Conservation (phyloP, 306 rosid species). For the Mimosa bimucronata region DNA sequence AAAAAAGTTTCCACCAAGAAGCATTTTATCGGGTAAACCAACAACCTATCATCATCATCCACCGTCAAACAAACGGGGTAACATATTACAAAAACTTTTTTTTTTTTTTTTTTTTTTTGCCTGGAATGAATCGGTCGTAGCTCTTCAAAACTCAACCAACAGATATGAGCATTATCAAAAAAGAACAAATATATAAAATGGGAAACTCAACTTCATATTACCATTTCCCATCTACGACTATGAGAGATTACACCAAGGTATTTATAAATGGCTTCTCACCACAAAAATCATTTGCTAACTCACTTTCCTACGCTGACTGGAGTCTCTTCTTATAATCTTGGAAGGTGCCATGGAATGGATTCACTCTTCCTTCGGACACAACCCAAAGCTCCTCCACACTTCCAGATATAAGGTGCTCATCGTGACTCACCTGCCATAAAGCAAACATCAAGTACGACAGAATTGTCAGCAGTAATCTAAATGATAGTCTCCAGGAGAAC, state of each 20-base stretch:
- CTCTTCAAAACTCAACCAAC: neutral
- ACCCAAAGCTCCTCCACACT: slow-evolving; percentile 98
- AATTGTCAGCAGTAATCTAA: slow-evolving; percentile 1
- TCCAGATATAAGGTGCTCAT: slow-evolving; percentile 97
- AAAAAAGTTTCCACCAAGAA: neutral
- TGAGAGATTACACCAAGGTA: slow-evolving; percentile 25
- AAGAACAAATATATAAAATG: neutral
- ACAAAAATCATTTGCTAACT: neutral
- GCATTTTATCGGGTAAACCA: neutral
- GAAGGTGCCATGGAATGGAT: slow-evolving; percentile 86
- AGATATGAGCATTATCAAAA: neutral
- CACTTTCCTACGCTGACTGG: slow-evolving; percentile 58
- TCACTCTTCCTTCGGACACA: slow-evolving; percentile 82
- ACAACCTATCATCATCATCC: neutral
- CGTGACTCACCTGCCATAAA: slow-evolving; percentile 90
- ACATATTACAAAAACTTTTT: too few species aligned
- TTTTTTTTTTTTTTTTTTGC: too few species aligned
- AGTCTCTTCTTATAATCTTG: slow-evolving; percentile 86
- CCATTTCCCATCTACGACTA: neutral
- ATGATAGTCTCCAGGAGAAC: slow-evolving; percentile 5
- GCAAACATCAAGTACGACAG: slow-evolving; percentile 20
- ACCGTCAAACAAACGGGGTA: too few species aligned
- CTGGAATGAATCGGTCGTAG: neutral
- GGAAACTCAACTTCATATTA: neutral
- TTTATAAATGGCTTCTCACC: neutral